Conservation (phyloP, 2,329 filamentous ascomycete species). For the Epichloe amarillans region DNA sequence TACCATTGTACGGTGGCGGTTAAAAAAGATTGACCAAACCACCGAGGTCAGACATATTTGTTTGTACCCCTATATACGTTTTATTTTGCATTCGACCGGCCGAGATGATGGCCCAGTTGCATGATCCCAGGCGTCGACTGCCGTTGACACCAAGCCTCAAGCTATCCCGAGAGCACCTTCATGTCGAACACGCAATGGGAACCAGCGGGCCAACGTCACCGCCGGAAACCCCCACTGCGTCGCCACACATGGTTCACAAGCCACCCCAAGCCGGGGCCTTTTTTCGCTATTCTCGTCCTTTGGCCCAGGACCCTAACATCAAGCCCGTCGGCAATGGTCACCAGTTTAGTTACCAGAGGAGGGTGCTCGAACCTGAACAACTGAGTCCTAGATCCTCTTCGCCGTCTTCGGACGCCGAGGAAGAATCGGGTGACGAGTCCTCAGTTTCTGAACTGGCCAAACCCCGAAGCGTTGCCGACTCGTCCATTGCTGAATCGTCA, state of each 20-base stretch:
- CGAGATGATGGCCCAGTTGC: constrained; percentile 13
- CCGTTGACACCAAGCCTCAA: constrained; percentile 29
- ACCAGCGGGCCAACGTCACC: constrained; percentile 30
- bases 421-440: constrained; percentile 10
- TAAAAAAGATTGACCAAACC: neutral
- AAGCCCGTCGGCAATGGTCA: constrained; percentile 28
- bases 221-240: constrained; percentile 32
- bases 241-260: constrained; percentile 21
- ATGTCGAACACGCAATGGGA: constrained; percentile 10
- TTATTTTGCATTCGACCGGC: constrained; percentile 4
- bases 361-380: constrained; percentile 20
- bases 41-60: constrained; percentile 5
- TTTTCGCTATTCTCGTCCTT: constrained; percentile 17
- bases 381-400: constrained; percentile 24
- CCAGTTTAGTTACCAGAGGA: constrained; percentile 27
- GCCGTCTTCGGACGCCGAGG: constrained; percentile 15
- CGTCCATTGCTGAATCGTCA: neutral
- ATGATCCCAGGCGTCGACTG: constrained; percentile 18
- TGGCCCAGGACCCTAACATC: constrained; percentile 26
- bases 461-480: neutral
- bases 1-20: neutral
- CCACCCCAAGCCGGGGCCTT: constrained; percentile 20
- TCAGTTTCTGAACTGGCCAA: neutral
- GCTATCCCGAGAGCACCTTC: constrained; percentile 16
- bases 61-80: constrained; percentile 4